Evolutionary conservation across 495 filamentous ascomycete species (phyloP).

Genomic region (Neurospora sp.): DNA sequence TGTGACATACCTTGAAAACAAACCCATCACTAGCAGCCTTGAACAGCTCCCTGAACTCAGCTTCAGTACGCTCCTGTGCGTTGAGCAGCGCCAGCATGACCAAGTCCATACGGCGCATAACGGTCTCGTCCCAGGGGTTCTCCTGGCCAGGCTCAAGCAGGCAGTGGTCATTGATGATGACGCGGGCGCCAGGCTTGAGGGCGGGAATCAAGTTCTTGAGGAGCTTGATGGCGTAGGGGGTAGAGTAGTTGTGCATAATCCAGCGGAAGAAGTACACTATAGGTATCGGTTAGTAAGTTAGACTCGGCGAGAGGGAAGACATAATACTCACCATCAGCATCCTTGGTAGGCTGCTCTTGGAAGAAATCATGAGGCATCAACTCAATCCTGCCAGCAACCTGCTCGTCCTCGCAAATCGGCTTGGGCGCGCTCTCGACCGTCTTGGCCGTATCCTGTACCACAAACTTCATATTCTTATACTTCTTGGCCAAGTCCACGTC

Average conservation of each 20-base stretch:
- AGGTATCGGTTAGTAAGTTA: background rate
- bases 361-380: slow-evolving; percentile 47
- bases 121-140: slow-evolving; percentile 38
- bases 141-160: slow-evolving; percentile 33
- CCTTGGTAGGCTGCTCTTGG: slow-evolving; percentile 40
- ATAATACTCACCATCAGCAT: slow-evolving; percentile 33
- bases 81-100: slow-evolving; percentile 47
- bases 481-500: slow-evolving; percentile 34
- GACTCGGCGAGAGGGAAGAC: background rate
- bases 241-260: slow-evolving; percentile 51
- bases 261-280: slow-evolving; percentile 47
- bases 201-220: slow-evolving; percentile 44
- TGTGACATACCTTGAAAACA: slow-evolving; percentile 29
- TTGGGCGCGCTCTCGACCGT: slow-evolving; percentile 35
- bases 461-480: slow-evolving; percentile 40
- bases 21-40: slow-evolving; percentile 31
- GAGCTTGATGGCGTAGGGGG: slow-evolving; percentile 46
- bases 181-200: slow-evolving; percentile 41
- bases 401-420: slow-evolving; percentile 26
- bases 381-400: slow-evolving; percentile 31
- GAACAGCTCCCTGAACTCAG: slow-evolving; percentile 41
- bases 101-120: slow-evolving; percentile 46
- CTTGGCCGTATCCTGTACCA: slow-evolving; percentile 47
- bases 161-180: slow-evolving; percentile 46
- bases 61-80: slow-evolving; percentile 41